These are phyloP conservation scores for Parsonsia alboflavescens DNA, from an alignment of 257 asterid species.

Conservation along the genomic window DNA sequence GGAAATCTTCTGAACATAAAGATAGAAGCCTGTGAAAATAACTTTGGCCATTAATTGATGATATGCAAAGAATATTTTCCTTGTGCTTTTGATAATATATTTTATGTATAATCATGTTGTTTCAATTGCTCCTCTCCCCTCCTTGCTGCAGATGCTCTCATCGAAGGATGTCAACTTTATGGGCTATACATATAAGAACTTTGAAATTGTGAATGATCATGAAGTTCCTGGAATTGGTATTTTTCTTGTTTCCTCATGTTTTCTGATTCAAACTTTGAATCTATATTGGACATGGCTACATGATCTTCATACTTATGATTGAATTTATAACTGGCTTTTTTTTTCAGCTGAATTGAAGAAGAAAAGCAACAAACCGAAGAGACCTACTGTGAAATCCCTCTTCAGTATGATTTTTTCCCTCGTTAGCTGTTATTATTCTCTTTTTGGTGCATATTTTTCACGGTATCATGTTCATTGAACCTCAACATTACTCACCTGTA, in stretches of 20 bases:
- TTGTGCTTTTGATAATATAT: not conserved
- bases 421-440: not conserved
- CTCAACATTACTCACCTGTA: not conserved
- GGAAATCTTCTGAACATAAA: not conserved
- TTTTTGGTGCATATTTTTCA: not conserved
- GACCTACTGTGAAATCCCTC: conserved; percentile 92
- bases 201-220: conserved; percentile 85
- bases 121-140: conserved; percentile 9
- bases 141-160: conserved; percentile 73
- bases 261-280: not conserved
- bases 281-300: not conserved
- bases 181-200: conserved; percentile 97
- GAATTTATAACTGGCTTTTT: conserved; percentile 14
- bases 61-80: not conserved
- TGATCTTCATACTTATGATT: not conserved
- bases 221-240: conserved; percentile 84
- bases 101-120: not conserved
- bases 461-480: not conserved
- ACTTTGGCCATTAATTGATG: not conserved
- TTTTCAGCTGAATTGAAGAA: conserved; percentile 82
- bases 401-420: conserved; percentile 57
- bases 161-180: conserved; percentile 95
- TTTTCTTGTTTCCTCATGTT: conserved; percentile 13
- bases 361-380: conserved; percentile 75
- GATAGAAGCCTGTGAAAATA: not conserved